Percentiles rank a stretch among this genome's conserved stretches.
These are phyloP conservation scores for Dictyostelium citrinum DNA, from an alignment of 78 protist species.

Conservation along the genomic window DNA sequence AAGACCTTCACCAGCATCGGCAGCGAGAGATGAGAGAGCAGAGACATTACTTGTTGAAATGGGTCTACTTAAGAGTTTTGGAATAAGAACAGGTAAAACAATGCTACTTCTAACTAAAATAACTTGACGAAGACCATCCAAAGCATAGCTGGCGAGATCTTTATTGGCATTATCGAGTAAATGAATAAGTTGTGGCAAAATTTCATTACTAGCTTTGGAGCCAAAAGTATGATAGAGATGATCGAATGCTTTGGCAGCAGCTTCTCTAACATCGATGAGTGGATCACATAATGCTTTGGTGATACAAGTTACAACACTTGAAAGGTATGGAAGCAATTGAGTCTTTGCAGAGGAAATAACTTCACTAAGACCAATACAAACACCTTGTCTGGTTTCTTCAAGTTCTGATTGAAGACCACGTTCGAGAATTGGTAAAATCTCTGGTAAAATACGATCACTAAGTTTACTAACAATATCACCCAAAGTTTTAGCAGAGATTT, in stretches of 20 bases:
- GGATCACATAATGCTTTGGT: constrained; percentile 89
- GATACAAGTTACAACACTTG: constrained; percentile 80
- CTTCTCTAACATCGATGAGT: constrained; percentile 81
- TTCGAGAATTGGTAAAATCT: constrained; percentile 86
- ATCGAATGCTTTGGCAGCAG: constrained; percentile 87
- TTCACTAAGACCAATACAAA: constrained; percentile 92
- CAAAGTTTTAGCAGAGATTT: constrained; percentile 86
- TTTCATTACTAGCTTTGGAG: constrained; percentile 78
- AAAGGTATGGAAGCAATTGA: constrained; percentile 38
- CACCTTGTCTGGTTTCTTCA: constrained; percentile 84
- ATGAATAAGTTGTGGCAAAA: constrained; percentile 79
- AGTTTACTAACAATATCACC: constrained; percentile 94
- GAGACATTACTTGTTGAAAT: constrained; percentile 72
- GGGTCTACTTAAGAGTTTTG: constrained; percentile 80
- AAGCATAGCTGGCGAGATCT: constrained; percentile 1
- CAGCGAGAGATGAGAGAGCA: constrained; percentile 81
- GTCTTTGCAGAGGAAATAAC: constrained; percentile 82
- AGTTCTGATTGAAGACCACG: constrained; percentile 45
- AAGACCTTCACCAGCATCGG: constrained; percentile 83
- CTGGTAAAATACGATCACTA: constrained; percentile 89
- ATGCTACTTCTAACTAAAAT: constrained; percentile 50
- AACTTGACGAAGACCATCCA: constrained; percentile 88
- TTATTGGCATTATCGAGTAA: neutral
- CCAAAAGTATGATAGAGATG: constrained; percentile 73
- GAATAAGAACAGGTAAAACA: constrained; percentile 87